Evolutionary conservation across 2,329 filamentous ascomycete genomes (phyloP), one percentile per base, ranked within the genome.

Genomic region (Herpotrichia juniperi): DNA sequence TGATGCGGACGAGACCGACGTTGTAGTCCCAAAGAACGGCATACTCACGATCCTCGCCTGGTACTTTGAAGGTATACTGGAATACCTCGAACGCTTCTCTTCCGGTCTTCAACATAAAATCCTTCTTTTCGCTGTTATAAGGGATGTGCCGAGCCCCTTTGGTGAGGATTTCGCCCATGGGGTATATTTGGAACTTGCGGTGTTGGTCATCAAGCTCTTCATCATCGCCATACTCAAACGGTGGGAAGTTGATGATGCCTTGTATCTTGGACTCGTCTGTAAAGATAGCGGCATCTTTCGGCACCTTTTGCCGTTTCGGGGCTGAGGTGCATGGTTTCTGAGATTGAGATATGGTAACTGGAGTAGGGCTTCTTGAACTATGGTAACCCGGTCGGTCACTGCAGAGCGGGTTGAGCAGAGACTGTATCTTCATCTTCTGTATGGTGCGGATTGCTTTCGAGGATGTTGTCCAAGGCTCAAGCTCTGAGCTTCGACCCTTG

Each of bases 11-110:
- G 25, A 97, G 86, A 8, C 94, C 94, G 56, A 93, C 86, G 64
- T 96, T 93, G 77, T 97, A 97, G 74, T 99, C 94, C 94, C 94
- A 99, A 85, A 97, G 92, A 54, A 97, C 87, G 1, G 84, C 85
- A 71, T 89, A 93, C 46, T 83, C 80, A 57, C 80, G 82, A 1
- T 87, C 82, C 0, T 72, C 83, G 10, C 81, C 85, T 0, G 89
- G 89, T 3, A 88, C 71, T 61, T 81, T 83, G 79, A 96, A 97
- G 30, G 84, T 86, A 73, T 97, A 97, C 63, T 92, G 86, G 71
- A 93, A 93, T 22, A 91, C 90, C 82, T 97, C 89, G 62, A 97
- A 96, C 55, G 88, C 89, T 62, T 96, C 90, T 48, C 92, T 81
- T 1, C 91, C 91, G 3, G 93, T 97, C 78, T 91, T 96, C 58